A percentile compares a stretch with the other conserved stretches of the same genome.
phyloP scores from a whole-genome alignment of 495 filamentous ascomycete species.

The Penicillium maclennaniae region DNA sequence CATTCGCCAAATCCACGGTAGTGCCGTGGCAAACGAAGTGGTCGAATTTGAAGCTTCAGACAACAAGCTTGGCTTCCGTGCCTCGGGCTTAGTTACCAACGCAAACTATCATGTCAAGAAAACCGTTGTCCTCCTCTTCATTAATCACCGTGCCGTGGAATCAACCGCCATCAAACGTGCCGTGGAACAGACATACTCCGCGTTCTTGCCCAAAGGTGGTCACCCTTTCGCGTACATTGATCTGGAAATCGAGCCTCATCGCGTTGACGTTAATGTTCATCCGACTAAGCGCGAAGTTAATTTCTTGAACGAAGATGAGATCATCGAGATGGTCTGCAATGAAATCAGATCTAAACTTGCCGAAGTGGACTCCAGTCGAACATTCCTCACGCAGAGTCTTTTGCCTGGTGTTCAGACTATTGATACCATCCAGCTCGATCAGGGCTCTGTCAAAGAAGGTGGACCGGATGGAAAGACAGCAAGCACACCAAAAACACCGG shows the following conservation, averaged over 20 bases:
- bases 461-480: conserved; percentile 8
- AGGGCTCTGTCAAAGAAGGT: conserved; percentile 10
- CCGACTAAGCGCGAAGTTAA: conserved; percentile 98
- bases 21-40: conserved; percentile 82
- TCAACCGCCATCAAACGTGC: conserved; percentile 85
- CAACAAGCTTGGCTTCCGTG: conserved; percentile 76
- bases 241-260: conserved; percentile 86
- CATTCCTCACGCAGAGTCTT: conserved; percentile 89
- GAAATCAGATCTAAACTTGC: conserved; percentile 76
- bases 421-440: conserved; percentile 27
- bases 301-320: conserved; percentile 97
- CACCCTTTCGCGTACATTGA: conserved; percentile 94
- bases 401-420: conserved; percentile 58
- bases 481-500: conserved; percentile 34
- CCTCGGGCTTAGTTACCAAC: conserved; percentile 79
- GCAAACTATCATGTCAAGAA: conserved; percentile 95
- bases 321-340: conserved; percentile 82
- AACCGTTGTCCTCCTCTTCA: conserved; percentile 86
- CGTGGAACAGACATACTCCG: conserved; percentile 84
- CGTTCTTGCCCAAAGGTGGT: conserved; percentile 89
- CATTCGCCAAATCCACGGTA: conserved; percentile 87
- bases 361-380: conserved; percentile 89
- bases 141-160: conserved; percentile 97
- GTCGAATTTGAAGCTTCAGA: conserved; percentile 72
- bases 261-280: conserved; percentile 97